Base-by-base conservation (phyloP, 306 rosid genomes). In the Cicer pinnatifidum region DNA sequence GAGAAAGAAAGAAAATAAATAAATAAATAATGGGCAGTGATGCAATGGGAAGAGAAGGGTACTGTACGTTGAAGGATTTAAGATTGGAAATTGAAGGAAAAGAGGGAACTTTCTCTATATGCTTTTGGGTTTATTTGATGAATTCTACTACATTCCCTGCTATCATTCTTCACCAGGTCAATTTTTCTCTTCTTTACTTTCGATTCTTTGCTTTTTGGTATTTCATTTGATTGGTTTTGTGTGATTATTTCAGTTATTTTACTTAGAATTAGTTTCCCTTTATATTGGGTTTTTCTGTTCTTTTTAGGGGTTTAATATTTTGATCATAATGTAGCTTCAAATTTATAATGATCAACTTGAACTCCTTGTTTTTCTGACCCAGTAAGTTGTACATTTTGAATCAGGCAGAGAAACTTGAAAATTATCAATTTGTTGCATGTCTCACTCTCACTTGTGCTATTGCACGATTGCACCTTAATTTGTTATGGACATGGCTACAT, bases 91-190 rank as follows among this genome's bases (percentile, higher is more conserved):
- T 89, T 78, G 91, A 84, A 56, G 78, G 46, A 6, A 68, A 84
- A 19, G 94, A 89, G 7, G 88, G 61, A 37, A 72, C 76, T 69
- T 91, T 89, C 70, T 80, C 85, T 39, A 43, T 93, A 60, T 89
- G 91, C 89, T 93, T 91, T 69, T 93, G 98, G 98, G 81, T 89
- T 80, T 93, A 86, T 80, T 81, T 93, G 54, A 64, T 57, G 73
- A 78, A 69, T 69, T 87, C 94, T 62, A 50, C 83, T 67, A 28
- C 96, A 69, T 89, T 91, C 46, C 96, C 94, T 61, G 71, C 84
- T 38, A 78, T 88, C 44, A 71, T 93, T 86, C 78, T 91, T 64
- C 90, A 85, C 1, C 88, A 91, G 98, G 97, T 89, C 69, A 54
- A 20, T 5, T 75, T 16, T 78, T 41, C 13, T 20, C 2, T 13